These are phyloP conservation scores for Penicillium sp. DNA, from an alignment of 2,329 filamentous ascomycete species.

Conservation along the genomic window DNA sequence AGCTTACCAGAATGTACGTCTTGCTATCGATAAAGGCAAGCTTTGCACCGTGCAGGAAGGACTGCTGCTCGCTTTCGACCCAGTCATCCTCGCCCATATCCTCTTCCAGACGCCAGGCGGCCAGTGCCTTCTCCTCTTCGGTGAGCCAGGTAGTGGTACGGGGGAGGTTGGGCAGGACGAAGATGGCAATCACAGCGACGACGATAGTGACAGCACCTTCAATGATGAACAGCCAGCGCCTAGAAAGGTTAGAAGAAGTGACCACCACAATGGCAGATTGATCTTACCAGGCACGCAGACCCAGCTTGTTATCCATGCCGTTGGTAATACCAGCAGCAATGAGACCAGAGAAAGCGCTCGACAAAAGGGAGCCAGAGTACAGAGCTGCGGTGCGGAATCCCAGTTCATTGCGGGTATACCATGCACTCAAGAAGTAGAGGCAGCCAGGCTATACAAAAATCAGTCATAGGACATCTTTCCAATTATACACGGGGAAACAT, in stretches of 20 bases:
- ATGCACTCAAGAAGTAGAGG: conserved; percentile 43
- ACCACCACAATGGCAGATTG: background rate
- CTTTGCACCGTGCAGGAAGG: conserved; percentile 56
- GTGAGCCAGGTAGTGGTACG: conserved; percentile 65
- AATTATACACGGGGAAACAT: conserved; percentile 37
- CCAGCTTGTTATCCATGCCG: conserved; percentile 64
- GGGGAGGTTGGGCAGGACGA: conserved; percentile 72
- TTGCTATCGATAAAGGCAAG: conserved; percentile 65
- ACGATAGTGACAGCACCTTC: conserved; percentile 70
- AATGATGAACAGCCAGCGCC: conserved; percentile 71
- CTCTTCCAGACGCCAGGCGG: conserved; percentile 66
- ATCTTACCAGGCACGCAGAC: conserved; percentile 60
- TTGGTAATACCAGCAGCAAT: conserved; percentile 69
- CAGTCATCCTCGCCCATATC: conserved; percentile 71
- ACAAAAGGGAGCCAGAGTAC: conserved; percentile 70
- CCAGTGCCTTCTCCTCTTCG: conserved; percentile 63
- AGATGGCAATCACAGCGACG: conserved; percentile 63
- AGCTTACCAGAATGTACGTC: conserved; percentile 62
- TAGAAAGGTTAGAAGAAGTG: conserved; percentile 36
- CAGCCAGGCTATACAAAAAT: conserved; percentile 38
- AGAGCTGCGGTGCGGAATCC: conserved; percentile 55
- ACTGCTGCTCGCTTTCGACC: conserved; percentile 62
- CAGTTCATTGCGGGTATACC: conserved; percentile 33
- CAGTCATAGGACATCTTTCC: background rate
- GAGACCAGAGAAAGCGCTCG: conserved; percentile 73